Conservation (phyloP, 495 filamentous ascomycete species). For the Extremus antarcticus region DNA sequence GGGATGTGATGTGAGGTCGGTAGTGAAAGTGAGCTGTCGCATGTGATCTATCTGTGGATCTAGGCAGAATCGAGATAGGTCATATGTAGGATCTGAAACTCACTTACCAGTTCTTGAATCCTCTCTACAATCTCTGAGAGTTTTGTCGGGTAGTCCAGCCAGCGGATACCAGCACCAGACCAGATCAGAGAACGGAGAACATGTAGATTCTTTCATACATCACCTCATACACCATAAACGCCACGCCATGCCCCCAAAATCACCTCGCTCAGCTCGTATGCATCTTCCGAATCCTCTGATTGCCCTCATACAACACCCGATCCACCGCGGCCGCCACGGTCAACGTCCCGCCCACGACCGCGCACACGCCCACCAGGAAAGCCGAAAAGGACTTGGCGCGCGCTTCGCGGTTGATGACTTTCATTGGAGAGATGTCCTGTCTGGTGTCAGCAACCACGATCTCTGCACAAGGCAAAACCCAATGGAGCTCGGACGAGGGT, state of each 20-base stretch:
- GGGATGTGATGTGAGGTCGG: neutral
- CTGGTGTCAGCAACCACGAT: slow-evolving; percentile 5
- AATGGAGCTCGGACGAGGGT: too few relatives aligned
- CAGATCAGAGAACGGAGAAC: neutral
- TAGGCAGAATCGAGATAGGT: too few relatives aligned
- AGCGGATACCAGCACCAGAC: too few relatives aligned
- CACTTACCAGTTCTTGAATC: neutral
- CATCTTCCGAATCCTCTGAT: slow-evolving; percentile 73
- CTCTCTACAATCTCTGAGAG: neutral
- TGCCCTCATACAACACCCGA: slow-evolving; percentile 82
- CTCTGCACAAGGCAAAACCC: neutral
- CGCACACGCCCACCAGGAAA: slow-evolving; percentile 88
- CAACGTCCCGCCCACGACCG: slow-evolving; percentile 86
- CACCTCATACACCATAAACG: neutral
- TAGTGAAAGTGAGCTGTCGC: neutral
- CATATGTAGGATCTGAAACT: neutral
- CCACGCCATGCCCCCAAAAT: neutral
- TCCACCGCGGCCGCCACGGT: slow-evolving; percentile 94
- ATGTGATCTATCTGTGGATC: neutral
- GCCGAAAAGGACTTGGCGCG: slow-evolving; percentile 75
- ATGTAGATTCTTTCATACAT: neutral
- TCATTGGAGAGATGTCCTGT: slow-evolving; percentile 98
- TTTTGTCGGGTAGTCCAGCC: too few relatives aligned
- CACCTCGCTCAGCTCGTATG: slow-evolving; percentile 31
- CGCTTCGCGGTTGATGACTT: slow-evolving; percentile 93